Base-by-base conservation (phyloP, 345 rosid species). In the Eucalyptus pauciflora region DNA sequence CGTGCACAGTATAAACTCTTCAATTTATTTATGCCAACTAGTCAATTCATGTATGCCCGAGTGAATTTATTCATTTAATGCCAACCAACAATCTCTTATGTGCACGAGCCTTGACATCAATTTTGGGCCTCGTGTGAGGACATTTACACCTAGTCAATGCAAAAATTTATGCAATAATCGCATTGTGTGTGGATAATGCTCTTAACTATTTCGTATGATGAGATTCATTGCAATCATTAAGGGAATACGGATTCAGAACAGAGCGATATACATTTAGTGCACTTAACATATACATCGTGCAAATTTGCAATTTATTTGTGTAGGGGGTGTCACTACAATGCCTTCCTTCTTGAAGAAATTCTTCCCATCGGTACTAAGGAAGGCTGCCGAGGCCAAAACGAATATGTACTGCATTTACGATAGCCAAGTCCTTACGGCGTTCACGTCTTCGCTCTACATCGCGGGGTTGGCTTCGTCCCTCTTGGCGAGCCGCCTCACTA, bases 311-410 rank as follows among this genome's bases (percentile, higher is more conserved):
- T 17, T 24, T 51, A 89, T 64, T 31, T 76, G 3, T n/a, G 18
- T 93, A 97, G 97, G 99, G 8, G 98, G 99, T 50, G 99, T 96
- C 33, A 97, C 97, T 15, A 96, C 98, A 13, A 97, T 97, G 99
- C 91, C 27, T 67, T 96, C 99, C 41, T 97, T 97, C 93, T 95
- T 97, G 58, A 85, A 90, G 50, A 95, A 96, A 76, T 96, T 96
- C 90, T 97, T 97, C 91, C 99, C 99, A 83, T 87, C 94, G 5
- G 91, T 96, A 60, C 76, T 96, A 52, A 89, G 50, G 89, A 96
- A 95, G 90, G 89, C 93, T 25, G 89, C 95, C 5, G 92, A 89
- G 91, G 94, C 95, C 83, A 93, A 94, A 62, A 92, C 94, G 50
- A 95, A 94, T 86, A 91, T 95, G 49, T 96, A 94, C n/a, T 96